Evolutionary conservation across 306 rosid species (phyloP).

Genomic region (Sicyos edulis): DNA sequence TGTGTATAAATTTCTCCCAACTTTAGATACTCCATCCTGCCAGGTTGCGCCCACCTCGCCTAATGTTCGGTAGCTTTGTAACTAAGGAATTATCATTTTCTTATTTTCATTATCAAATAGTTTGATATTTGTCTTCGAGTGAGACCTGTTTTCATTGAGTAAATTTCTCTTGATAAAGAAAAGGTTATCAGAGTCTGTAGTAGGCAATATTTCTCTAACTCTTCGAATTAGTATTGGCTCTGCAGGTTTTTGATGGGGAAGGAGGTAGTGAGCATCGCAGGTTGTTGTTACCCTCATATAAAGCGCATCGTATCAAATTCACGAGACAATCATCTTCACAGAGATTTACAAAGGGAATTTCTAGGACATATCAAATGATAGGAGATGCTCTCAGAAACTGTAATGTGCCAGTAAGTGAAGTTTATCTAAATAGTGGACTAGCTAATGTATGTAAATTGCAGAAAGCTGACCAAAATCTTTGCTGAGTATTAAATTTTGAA

Average conservation of each 20-base stretch:
- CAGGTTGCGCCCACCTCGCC: too few species aligned
- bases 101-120: background rate
- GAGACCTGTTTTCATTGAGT: background rate
- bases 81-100: background rate
- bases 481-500: background rate
- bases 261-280: conserved; percentile 66
- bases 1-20: background rate
- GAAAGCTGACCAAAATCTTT: background rate
- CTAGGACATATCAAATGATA: conserved; percentile 45
- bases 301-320: conserved; percentile 64
- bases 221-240: background rate
- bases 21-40: background rate
- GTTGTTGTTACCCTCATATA: conserved; percentile 72
- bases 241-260: conserved; percentile 80
- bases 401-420: conserved; percentile 59
- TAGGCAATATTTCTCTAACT: background rate
- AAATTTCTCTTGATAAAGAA: background rate
- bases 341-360: conserved; percentile 44
- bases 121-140: background rate
- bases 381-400: conserved; percentile 45
- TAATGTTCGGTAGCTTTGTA: background rate
- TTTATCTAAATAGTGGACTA: conserved; percentile 9
- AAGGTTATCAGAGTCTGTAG: background rate
- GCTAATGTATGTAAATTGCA: conserved; percentile 15
- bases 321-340: conserved; percentile 31